Conservation (phyloP, 371 early-diverging fungal genomes). For the Nosema muscidifuracis region DNA sequence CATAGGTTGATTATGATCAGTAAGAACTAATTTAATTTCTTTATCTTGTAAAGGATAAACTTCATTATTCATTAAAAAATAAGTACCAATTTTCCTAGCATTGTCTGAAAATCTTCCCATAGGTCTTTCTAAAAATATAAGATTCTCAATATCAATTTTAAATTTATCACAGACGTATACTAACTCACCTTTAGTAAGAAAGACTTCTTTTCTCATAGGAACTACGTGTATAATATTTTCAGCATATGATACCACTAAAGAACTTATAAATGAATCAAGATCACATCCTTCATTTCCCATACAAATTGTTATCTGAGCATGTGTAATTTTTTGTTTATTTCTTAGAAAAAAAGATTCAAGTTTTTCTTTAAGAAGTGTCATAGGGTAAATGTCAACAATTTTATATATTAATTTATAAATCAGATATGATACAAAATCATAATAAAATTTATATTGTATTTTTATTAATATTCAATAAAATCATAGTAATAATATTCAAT, state of each 20-base stretch:
- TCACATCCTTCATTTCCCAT: conserved; percentile 62
- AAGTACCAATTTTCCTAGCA: conserved; percentile 34
- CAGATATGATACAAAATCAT: too few relatives aligned
- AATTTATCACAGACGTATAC: conserved; percentile 42
- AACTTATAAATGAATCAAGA: conserved; percentile 61
- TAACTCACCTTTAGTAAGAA: conserved; percentile 59
- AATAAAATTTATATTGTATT: too few relatives aligned
- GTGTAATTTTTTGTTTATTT: conserved; percentile 25
- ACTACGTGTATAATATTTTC: conserved; percentile 58
- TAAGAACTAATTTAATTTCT: conserved; percentile 39
- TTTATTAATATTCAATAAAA: too few relatives aligned
- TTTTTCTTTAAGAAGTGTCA: conserved; percentile 17
- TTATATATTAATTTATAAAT: too few relatives aligned
- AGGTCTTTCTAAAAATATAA: conserved; percentile 57
- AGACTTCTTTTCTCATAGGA: conserved; percentile 56
- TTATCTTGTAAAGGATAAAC: conserved; percentile 25
- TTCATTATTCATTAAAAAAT: conserved; percentile 17
- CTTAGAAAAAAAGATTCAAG: conserved; percentile 37
- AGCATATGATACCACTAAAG: conserved; percentile 54
- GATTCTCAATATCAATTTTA: conserved; percentile 48
- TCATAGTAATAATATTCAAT: too few relatives aligned
- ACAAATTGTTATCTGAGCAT: conserved; percentile 31
- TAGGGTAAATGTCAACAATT: too few relatives aligned
- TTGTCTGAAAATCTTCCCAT: conserved; percentile 12
- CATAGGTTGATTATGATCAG: conserved; percentile 53